Evolutionary conservation across 441 rosid genomes (phyloP).

Genomic region (Pelargonium fulgidum): DNA sequence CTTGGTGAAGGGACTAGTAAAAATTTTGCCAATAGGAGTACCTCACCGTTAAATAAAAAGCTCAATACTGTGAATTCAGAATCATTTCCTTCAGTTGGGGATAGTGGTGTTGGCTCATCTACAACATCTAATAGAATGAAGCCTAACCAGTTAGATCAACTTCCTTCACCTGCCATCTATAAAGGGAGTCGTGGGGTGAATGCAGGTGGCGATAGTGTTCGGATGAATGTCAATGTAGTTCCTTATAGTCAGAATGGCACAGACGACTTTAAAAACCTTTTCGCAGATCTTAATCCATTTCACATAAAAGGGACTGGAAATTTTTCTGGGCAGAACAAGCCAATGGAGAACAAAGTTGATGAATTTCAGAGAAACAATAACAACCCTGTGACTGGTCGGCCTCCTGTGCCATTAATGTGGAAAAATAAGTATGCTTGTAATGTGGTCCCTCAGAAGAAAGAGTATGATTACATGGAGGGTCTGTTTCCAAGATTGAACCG

Average conservation of each 20-base stretch:
- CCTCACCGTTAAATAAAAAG: conserved; percentile 30
- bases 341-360: conserved; percentile 46
- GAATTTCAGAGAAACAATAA: conserved; percentile 54
- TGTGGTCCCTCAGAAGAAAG: conserved; percentile 77
- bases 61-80: conserved; percentile 35
- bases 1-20: conserved; percentile 69
- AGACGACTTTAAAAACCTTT: conserved; percentile 72
- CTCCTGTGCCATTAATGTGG: conserved; percentile 80
- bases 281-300: conserved; percentile 93
- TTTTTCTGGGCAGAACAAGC: conserved; percentile 45
- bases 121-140: conserved; percentile 33
- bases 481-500: conserved; percentile 59
- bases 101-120: conserved; percentile 48
- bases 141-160: conserved; percentile 47
- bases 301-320: conserved; percentile 79
- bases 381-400: conserved; percentile 50
- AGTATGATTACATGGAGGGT: conserved; percentile 60
- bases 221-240: conserved; percentile 71
- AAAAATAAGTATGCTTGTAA: conserved; percentile 71
- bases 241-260: conserved; percentile 58
- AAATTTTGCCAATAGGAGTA: conserved; percentile 33
- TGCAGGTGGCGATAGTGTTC: conserved; percentile 48
- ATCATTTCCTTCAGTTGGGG: conserved; percentile 32
- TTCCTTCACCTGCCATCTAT: conserved; percentile 36
- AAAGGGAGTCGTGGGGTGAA: conserved; percentile 57